Conservation (phyloP, 2,329 filamentous ascomycete species). For the Pestalotiopsis sp. region DNA sequence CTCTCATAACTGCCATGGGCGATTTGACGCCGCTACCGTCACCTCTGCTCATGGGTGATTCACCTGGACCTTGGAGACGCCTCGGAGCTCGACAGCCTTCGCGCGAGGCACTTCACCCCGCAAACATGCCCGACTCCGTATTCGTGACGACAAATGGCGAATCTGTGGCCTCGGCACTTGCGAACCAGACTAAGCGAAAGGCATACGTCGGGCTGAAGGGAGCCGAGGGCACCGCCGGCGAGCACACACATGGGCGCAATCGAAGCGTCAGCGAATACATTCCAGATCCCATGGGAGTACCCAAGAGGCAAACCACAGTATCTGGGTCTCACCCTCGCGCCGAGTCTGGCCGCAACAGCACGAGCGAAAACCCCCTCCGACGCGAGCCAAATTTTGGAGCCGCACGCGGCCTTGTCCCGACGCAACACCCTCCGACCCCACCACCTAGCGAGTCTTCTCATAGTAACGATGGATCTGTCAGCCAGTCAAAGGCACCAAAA, state of each 20-base stretch:
- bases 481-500: constrained; percentile 41
- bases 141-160: constrained; percentile 54
- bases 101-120: constrained; percentile 41
- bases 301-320: constrained; percentile 74
- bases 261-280: constrained; percentile 88
- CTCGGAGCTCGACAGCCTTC: constrained; percentile 50
- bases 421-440: constrained; percentile 74
- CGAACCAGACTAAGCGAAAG: constrained; percentile 58
- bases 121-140: constrained; percentile 44
- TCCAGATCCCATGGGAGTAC: constrained; percentile 69
- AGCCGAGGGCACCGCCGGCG: constrained; percentile 27
- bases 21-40: constrained; percentile 80
- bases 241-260: constrained; percentile 63
- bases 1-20: constrained; percentile 73
- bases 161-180: constrained; percentile 51
- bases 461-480: constrained; percentile 43
- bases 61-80: constrained; percentile 67
- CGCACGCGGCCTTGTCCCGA: constrained; percentile 70
- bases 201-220: constrained; percentile 51
- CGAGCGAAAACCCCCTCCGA: constrained; percentile 54
- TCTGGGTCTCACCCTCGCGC: constrained; percentile 59
- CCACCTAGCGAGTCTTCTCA: constrained; percentile 75
- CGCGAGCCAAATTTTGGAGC: constrained; percentile 82
- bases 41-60: constrained; percentile 66
- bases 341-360: constrained; percentile 32